Base-by-base conservation (phyloP, 352 stramenopile genomes). In the Blastocystis sp. region DNA sequence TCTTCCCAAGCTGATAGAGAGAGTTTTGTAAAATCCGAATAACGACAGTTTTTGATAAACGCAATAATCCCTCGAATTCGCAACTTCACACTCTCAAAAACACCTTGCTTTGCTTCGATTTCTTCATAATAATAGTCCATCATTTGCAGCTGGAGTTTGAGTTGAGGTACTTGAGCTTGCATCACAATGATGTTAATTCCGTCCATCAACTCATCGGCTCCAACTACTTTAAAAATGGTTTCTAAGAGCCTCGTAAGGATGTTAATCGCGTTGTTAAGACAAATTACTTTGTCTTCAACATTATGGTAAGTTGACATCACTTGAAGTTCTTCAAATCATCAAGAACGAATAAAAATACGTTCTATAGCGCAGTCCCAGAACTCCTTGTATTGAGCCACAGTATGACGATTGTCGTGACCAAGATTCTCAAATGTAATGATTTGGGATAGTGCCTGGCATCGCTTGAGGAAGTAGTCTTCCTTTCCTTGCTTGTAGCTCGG, bases 71-170 rank as follows among this genome's bases (percentile, higher is more conserved):
- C 53, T 11, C 73, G 73, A 64, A 84, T 42, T 22, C 73, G 73
- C 53, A 84, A 40, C 53, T 84, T 84, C 48, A 84, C 48, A 44
- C 73, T 84, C 73, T 84, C 73, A 37, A 84, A 84, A 11, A 64
- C 53, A 9, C 73, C 73, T 9, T 19, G 48, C 13, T 68, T 66
- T 17, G 22, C 24, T 24, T 84, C 73, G 17, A 35, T 42, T 15
- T 37, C 48, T 42, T 84, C 73, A 37, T 84, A 84, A 48, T 84
- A 84, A 27, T 54, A 84, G 56, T 84, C 73, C 30, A 84, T 84
- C 73, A 84, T 30, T 35, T 84, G 48, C 1, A 84, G 56, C 51
- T 84, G 73, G 2, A 64, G 4, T 42, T 84, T 84, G 30, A 84
- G 73, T 5, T 40, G 73, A 54, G 73, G 73, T 7, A 84, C 73